Evolutionary conservation across 257 asterid species (phyloP), one percentile per base, ranked within the genome.

Genomic region (Ajuga chamaepitys): DNA sequence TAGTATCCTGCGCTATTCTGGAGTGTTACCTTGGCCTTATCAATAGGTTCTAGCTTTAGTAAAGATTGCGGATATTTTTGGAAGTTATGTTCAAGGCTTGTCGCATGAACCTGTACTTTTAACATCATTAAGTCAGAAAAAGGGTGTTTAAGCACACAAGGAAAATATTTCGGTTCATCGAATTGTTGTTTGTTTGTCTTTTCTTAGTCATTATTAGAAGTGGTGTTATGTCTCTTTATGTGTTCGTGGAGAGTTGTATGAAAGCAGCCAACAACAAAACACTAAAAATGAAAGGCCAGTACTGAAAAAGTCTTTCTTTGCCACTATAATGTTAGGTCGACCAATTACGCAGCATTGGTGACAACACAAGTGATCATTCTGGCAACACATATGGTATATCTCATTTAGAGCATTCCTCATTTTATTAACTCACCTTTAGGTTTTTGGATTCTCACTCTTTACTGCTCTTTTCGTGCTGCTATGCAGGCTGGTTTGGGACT

Each of bases 401-500:
- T 51, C 59, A 52, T 37, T 24, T 65, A 64, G n/a, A 63, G 51
- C 25, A 46, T 67, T 38, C 34, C 8, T 58, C 28, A 20, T 47
- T 59, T 32, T 54, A 64, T 60, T 50, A 34, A 35, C 59, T 54
- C 41, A 17, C 62, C 48, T 30, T 48, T 38, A 14, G 30, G 60
- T 55, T 16, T 55, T 26, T 64, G 28, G 68, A 5, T 50, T 61
- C 56, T 28, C 1, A 42, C 62, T 40, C 20, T 65, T 64, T 62
- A 24, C 59, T 68, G 66, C 51, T 70, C 64, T 59, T 75, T 48
- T 70, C 65, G 67, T 64, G 60, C 34, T 81, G 68, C 71, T 45
- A 37, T 73, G 75, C 65, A 89, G 97, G 96, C 89, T 74, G 98
- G 96, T 28, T 68, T 91, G 70, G 98, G 95, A 71, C 89, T 91